These are phyloP conservation scores for Clathrospora elynae DNA, from an alignment of 2,329 filamentous ascomycete species.

Conservation along the genomic window DNA sequence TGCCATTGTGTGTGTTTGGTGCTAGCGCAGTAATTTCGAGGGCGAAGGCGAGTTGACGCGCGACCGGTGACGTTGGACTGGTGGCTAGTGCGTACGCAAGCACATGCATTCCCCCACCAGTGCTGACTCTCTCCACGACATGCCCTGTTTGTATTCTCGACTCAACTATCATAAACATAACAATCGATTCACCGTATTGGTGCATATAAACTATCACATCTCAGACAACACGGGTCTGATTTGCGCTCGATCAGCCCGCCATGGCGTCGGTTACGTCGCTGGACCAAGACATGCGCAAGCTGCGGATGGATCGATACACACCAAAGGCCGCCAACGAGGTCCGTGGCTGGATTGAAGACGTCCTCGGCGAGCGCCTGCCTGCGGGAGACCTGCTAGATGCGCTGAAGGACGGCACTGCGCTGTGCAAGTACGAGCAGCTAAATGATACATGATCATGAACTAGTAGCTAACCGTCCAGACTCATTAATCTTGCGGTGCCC, in stretches of 20 bases:
- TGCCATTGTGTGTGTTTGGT: conserved; percentile 41
- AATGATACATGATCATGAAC: neutral
- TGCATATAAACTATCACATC: conserved; percentile 2
- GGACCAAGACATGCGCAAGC: conserved; percentile 91
- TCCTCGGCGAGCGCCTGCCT: conserved; percentile 74
- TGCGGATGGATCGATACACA: conserved; percentile 93
- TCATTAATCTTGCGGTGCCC: conserved; percentile 79
- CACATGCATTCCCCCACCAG: conserved; percentile 22
- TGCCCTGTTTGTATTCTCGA: conserved; percentile 5
- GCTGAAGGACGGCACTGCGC: conserved; percentile 85
- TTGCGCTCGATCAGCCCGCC: conserved; percentile 24
- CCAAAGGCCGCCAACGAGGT: conserved; percentile 86
- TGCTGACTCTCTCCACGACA: conserved; percentile 12
- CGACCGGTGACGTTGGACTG: conserved; percentile 33
- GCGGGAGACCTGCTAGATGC: conserved; percentile 79
- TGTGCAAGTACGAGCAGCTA: conserved; percentile 75
- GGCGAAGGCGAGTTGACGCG: conserved; percentile 21
- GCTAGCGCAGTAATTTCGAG: conserved; percentile 11
- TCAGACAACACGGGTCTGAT: conserved; percentile 15
- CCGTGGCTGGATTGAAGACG: conserved; percentile 81
- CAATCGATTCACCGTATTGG: conserved; percentile 1
- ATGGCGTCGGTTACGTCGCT: conserved; percentile 96
- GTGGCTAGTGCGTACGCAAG: conserved; percentile 32
- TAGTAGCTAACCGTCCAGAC: conserved; percentile 55
- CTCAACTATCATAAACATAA: conserved; percentile 3